Conservation (phyloP, 2,329 filamentous ascomycete species). For the Cytospora schulzeri region DNA sequence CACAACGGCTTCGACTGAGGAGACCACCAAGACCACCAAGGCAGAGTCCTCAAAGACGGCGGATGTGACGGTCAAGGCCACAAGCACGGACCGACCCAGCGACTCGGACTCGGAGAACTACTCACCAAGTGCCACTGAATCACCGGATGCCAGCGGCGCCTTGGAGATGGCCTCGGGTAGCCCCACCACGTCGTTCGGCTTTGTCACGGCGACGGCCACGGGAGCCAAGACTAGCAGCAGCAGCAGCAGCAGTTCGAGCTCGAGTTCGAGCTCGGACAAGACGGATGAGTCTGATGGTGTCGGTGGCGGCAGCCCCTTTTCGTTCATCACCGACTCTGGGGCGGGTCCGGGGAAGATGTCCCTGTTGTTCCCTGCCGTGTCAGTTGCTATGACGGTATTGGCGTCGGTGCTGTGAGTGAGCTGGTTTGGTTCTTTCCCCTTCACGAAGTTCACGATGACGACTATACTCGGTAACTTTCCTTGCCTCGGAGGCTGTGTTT, state of each 20-base stretch:
- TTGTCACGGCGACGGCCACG: slow-evolving; percentile 16
- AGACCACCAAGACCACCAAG: neutral
- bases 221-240: slow-evolving; percentile 1
- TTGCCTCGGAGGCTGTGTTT: neutral
- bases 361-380: neutral
- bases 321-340: neutral
- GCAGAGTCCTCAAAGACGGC: neutral
- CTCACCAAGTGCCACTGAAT: neutral
- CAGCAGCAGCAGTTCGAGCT: neutral
- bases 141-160: slow-evolving; percentile 11
- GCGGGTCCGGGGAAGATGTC: neutral
- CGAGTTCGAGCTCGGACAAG: neutral
- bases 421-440: neutral
- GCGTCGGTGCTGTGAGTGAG: neutral
- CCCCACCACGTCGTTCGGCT: slow-evolving; percentile 3
- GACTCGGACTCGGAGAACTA: neutral
- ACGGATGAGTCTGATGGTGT: neutral
- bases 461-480: neutral
- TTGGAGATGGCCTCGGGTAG: slow-evolving; percentile 22
- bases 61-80: neutral
- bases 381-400: neutral
- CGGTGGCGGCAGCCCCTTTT: slow-evolving; percentile 24
- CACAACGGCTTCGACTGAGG: neutral
- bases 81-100: no score
- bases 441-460: neutral